A percentile compares a stretch with the other conserved stretches of the same genome.
Evolutionary conservation across 441 rosid species (phyloP).

Genomic region (Populus hybrid): DNA sequence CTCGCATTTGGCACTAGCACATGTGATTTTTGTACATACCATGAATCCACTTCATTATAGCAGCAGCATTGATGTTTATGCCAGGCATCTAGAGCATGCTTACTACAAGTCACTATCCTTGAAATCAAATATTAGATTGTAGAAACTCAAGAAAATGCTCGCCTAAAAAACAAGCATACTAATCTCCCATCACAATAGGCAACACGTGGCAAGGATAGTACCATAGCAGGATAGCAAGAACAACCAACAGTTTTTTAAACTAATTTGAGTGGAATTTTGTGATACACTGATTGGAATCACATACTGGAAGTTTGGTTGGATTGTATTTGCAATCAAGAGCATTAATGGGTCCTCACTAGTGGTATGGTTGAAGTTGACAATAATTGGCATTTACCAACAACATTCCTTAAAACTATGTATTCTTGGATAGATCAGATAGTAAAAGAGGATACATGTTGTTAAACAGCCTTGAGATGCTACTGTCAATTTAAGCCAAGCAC

Average conservation of each 20-base stretch:
- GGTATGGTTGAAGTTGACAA: not conserved
- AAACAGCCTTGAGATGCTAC: not conserved
- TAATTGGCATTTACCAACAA: not conserved
- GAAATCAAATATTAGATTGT: not conserved
- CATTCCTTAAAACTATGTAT: not conserved
- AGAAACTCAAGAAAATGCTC: not conserved
- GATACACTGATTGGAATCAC: not conserved
- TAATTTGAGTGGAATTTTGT: not conserved
- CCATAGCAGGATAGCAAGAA: not conserved
- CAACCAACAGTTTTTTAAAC: not conserved
- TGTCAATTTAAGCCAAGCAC: not conserved
- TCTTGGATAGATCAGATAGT: not conserved
- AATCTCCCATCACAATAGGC: not conserved
- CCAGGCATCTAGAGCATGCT: not conserved
- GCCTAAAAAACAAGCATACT: not conserved
- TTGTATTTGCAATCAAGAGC: not conserved
- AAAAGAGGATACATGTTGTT: not conserved
- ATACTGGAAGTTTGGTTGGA: not conserved
- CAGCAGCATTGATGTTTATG: not conserved
- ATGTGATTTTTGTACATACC: not conserved
- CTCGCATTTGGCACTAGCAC: too few species aligned
- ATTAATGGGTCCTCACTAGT: not conserved
- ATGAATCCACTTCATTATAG: not conserved
- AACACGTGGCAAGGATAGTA: not conserved
- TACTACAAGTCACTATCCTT: not conserved